phyloP scores from a whole-genome alignment of 495 filamentous ascomycete genomes.

The Chaetomium cochliodes region DNA sequence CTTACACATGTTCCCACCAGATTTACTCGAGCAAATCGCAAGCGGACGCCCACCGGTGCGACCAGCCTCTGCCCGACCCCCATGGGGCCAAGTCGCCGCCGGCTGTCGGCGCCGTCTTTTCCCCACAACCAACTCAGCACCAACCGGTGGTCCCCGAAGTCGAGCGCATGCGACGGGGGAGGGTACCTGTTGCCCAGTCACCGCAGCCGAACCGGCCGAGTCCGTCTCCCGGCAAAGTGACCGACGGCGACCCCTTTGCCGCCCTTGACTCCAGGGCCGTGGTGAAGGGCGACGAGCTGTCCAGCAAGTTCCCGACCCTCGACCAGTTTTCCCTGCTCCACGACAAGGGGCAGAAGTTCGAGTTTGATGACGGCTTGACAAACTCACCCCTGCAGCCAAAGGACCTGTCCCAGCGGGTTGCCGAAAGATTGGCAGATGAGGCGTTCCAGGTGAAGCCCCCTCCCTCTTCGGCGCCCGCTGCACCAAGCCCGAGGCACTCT shows the following conservation, averaged over 20 bases:
- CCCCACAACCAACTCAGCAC: conserved; percentile 64
- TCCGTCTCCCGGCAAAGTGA: conserved; percentile 69
- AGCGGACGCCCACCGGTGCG: conserved; percentile 34
- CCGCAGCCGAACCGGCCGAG: conserved; percentile 57
- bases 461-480: conserved; percentile 20
- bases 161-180: conserved; percentile 88
- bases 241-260: conserved; percentile 82
- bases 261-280: conserved; percentile 69
- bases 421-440: conserved; percentile 83
- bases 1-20: conserved; percentile 45
- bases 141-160: conserved; percentile 81
- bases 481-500: conserved; percentile 36
- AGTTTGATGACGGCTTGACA: conserved; percentile 65
- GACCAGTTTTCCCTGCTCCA: conserved; percentile 92
- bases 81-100: conserved; percentile 49
- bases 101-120: conserved; percentile 66
- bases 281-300: conserved; percentile 66
- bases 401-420: conserved; percentile 70
- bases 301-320: conserved; percentile 81
- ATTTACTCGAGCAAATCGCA: conserved; percentile 74
- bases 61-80: conserved; percentile 26
- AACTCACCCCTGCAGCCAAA: conserved; percentile 52
- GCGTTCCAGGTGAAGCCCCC: conserved; percentile 49
- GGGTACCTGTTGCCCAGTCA: conserved; percentile 61
- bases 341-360: conserved; percentile 80